Base-by-base conservation (phyloP, 495 filamentous ascomycete genomes). In the Xanthoparmelia taractica region DNA sequence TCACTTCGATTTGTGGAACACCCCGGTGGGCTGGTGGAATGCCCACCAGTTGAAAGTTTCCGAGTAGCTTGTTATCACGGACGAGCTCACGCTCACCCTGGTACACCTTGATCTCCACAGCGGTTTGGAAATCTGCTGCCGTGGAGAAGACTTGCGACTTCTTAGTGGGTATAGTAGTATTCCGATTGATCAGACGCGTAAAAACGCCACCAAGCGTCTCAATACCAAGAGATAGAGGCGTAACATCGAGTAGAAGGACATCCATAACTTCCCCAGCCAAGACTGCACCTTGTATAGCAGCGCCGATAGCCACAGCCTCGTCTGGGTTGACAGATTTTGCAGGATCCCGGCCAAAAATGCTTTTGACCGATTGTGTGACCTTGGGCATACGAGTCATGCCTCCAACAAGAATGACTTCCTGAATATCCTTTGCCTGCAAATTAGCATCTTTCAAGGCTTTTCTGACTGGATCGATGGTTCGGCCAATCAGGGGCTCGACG, bases 301-400 rank as follows among this genome's bases (percentile, higher is more conserved):
- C 94, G 82, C 94, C 94, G 69, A 98, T 97, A 72, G 94, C 93
- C 64, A 98, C 94, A 75, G 94, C 94, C 85, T 98, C 94, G 70
- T 98, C 94, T 64, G 94, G 94, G 83, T 98, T 98, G 76, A 98
- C 94, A 43, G 94, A 92, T 85, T 98, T 98, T 74, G 95, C 90
- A 66, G 94, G 91, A 40, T 98, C 94, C 76, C 94, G 95, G 67
- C 95, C 93, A 77, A 98, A 98, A 75, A 97, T 91, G 78, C 80
- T 85, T 86, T 96, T 96, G 72, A 97, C 94, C 41, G 92, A 95
- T 80, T 97, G 92, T 66, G 86, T 86, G 70, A 98, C 94, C 87
- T 97, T 98, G 71, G 94, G 94, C 94, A 98, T 98, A 80, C 94
- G 95, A 68, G 95, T 97, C 94, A 97, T 97, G 79, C 94, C 94